phyloP scores from a whole-genome alignment of 306 rosid genomes.

The Castanea crenata region DNA sequence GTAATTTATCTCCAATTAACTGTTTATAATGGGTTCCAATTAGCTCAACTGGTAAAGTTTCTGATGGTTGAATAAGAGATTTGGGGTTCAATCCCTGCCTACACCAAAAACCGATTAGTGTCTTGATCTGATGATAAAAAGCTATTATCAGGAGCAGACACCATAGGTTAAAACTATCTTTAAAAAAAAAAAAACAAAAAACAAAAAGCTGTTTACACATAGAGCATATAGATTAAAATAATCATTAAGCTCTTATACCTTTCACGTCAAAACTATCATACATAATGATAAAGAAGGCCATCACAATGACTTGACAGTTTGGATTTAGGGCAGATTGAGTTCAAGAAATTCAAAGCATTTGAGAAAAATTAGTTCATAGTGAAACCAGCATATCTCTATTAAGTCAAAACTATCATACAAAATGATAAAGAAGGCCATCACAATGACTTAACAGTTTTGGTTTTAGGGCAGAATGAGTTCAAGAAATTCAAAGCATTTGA shows the following conservation, averaged over 20 bases:
- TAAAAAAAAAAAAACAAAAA: no score
- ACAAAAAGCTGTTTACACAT: background rate
- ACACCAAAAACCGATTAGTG: no score
- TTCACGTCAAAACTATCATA: background rate
- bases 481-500: constrained; percentile 4
- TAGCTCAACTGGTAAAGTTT: no score
- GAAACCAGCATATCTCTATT: background rate
- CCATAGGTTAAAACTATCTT: no score
- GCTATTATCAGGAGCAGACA: no score
- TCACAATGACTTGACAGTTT: background rate
- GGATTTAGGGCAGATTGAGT: background rate
- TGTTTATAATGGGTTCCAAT: background rate
- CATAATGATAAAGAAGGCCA: background rate
- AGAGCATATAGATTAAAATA: background rate
- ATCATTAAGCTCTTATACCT: background rate
- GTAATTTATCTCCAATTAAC: no score
- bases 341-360: background rate
- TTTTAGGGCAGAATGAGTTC: background rate
- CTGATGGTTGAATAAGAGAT: no score
- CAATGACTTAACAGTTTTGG: background rate
- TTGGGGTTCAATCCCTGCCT: no score
- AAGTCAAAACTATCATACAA: background rate
- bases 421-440: background rate
- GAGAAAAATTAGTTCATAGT: background rate
- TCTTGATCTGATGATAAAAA: no score